A percentile compares a stretch with the other conserved stretches of the same genome.
phyloP scores from a whole-genome alignment of 2,329 filamentous ascomycete species.

The Epicoccum sorghinum region DNA sequence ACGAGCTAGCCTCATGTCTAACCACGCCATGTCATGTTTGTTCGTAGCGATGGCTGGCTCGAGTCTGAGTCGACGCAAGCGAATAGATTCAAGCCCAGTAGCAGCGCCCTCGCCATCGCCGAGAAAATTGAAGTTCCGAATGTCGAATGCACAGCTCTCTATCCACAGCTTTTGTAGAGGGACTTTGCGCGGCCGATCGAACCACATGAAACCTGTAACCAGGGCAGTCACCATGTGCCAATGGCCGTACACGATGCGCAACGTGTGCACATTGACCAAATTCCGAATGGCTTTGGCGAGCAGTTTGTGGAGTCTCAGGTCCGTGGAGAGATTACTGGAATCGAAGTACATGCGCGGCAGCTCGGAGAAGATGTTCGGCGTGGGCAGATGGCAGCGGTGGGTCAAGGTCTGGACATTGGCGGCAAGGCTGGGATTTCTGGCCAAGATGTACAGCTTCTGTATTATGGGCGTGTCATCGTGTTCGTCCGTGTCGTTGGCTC shows the following conservation, averaged over 20 bases:
- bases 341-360: slow-evolving; percentile 50
- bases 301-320: slow-evolving; percentile 49
- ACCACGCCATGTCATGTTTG: slow-evolving; percentile 25
- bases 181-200: slow-evolving; percentile 28
- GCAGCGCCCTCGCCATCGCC: slow-evolving; percentile 29
- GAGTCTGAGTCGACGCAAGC: slow-evolving; percentile 50
- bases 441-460: slow-evolving; percentile 50
- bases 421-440: slow-evolving; percentile 50
- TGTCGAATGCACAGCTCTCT: slow-evolving; percentile 50
- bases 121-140: slow-evolving; percentile 23
- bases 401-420: slow-evolving; percentile 51
- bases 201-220: slow-evolving; percentile 49
- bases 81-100: slow-evolving; percentile 49
- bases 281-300: slow-evolving; percentile 47
- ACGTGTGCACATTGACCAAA: slow-evolving; percentile 52
- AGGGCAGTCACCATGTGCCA: slow-evolving; percentile 49
- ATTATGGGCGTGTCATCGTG: slow-evolving; percentile 53
- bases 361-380: slow-evolving; percentile 53
- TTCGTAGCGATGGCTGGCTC: slow-evolving; percentile 18
- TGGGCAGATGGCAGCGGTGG: slow-evolving; percentile 55
- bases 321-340: slow-evolving; percentile 47
- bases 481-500: slow-evolving; percentile 30
- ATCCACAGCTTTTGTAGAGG: slow-evolving; percentile 53
- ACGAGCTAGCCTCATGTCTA: slow-evolving; percentile 36
- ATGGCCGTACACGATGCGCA: slow-evolving; percentile 54